phyloP scores from a whole-genome alignment of 129 eudicot species.

The Flaveria sonorensis region DNA sequence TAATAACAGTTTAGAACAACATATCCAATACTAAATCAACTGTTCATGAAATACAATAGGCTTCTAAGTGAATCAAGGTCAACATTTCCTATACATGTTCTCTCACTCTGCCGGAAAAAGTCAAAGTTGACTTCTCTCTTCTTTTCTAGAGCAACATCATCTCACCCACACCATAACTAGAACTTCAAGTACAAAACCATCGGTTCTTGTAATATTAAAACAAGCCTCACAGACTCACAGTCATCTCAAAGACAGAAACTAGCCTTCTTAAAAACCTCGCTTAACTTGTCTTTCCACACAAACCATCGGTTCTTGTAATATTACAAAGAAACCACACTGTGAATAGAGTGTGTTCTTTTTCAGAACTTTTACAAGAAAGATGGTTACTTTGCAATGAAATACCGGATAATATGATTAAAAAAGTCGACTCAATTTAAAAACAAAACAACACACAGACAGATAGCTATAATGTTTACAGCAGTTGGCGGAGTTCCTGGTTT shows the following conservation, averaged over 20 bases:
- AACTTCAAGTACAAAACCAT: background rate
- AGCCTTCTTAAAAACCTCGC: conserved; percentile 12
- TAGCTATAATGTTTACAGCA: conserved; percentile 44
- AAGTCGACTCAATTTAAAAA: conserved; percentile 12
- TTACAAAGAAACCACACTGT: background rate
- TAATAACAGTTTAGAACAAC: background rate
- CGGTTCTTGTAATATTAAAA: too few relatives aligned
- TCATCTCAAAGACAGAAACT: too few relatives aligned
- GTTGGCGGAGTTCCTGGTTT: conserved; percentile 72
- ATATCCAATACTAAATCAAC: conserved; percentile 22
- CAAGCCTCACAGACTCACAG: too few relatives aligned
- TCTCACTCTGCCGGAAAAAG: conserved; percentile 22
- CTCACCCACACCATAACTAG: conserved; percentile 14
- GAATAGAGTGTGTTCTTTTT: background rate
- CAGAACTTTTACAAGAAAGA: conserved; percentile 15
- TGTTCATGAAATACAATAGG: conserved; percentile 26
- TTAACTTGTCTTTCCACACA: conserved; percentile 20
- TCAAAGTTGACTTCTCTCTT: conserved; percentile 20
- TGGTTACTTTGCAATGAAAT: conserved; percentile 22
- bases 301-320: conserved; percentile 16
- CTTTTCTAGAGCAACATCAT: conserved; percentile 5
- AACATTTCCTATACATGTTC: conserved; percentile 29
- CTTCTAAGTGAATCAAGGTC: conserved; percentile 24
- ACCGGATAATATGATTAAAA: conserved; percentile 18
- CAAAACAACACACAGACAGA: background rate